These are phyloP conservation scores for Russula griseocarnosa DNA, from an alignment of 768 basidiomycete species.

Conservation along the genomic window DNA sequence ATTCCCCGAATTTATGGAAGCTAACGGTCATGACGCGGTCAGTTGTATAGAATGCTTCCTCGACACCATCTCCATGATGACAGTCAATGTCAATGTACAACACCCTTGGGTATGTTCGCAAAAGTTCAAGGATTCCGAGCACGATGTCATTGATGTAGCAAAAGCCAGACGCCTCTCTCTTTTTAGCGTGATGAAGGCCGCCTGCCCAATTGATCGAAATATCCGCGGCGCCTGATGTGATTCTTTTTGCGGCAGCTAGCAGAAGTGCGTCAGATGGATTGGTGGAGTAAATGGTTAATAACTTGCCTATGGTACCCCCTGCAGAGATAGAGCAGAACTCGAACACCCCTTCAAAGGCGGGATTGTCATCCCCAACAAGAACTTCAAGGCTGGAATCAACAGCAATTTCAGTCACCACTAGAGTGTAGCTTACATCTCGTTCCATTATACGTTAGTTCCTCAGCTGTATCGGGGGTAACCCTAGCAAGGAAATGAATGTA, in stretches of 20 bases:
- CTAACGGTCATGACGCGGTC: slow-evolving; percentile 96
- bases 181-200: slow-evolving; percentile 99
- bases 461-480: slow-evolving; percentile 88
- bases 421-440: slow-evolving; percentile 65
- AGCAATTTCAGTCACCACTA: neutral
- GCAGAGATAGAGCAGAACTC: slow-evolving; percentile 97
- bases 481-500: slow-evolving; percentile 87
- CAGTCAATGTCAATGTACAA: slow-evolving; percentile 98
- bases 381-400: slow-evolving; percentile 34
- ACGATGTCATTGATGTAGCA: slow-evolving; percentile 99
- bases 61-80: slow-evolving; percentile 98
- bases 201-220: slow-evolving; percentile 97
- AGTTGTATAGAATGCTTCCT: slow-evolving; percentile 97
- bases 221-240: slow-evolving; percentile 75
- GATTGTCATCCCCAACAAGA: slow-evolving; percentile 87
- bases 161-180: slow-evolving; percentile 95
- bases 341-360: slow-evolving; percentile 92
- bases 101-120: slow-evolving; percentile 81
- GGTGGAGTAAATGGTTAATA: neutral
- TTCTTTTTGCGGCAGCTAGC: slow-evolving; percentile 72
- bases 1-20: slow-evolving; percentile 97
- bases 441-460: slow-evolving; percentile 79
- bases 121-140: slow-evolving; percentile 86
- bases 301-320: slow-evolving; percentile 77
- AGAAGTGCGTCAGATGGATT: neutral